Evolutionary conservation across 148 eudicot species (phyloP).

Genomic region (Simmondsia chinensis): DNA sequence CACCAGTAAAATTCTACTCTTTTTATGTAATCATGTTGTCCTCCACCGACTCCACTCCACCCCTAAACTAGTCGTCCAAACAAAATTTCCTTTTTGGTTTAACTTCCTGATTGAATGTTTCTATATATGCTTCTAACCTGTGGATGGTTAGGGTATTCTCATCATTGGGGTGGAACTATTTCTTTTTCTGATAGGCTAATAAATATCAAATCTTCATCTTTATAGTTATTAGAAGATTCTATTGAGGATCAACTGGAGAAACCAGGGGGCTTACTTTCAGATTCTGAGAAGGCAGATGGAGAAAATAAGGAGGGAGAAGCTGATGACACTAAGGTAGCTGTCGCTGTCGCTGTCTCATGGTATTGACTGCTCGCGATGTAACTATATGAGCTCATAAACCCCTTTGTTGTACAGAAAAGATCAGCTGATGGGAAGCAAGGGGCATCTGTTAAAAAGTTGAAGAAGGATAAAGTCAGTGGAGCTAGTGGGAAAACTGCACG

Average conservation of each 20-base stretch:
- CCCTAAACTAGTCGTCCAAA: no score
- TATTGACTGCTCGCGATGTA: background rate
- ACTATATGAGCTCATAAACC: background rate
- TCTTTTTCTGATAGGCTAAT: background rate
- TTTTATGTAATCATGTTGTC: no score
- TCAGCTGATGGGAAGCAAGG: conserved; percentile 86
- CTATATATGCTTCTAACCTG: no score
- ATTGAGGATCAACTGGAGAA: conserved; percentile 86
- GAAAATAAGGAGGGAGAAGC: conserved; percentile 77
- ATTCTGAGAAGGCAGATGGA: conserved; percentile 74
- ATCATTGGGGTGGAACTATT: no score
- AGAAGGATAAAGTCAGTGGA: conserved; percentile 74
- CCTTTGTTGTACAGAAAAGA: conserved; percentile 63
- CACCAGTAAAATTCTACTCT: no score
- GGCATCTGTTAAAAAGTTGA: conserved; percentile 60
- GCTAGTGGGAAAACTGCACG: conserved; percentile 60
- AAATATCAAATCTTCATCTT: background rate
- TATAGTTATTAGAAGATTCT: conserved; percentile 85
- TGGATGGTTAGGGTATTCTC: no score
- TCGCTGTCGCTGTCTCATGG: conserved; percentile 9
- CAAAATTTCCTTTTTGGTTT: no score
- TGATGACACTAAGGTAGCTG: conserved; percentile 72
- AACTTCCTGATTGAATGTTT: no score
- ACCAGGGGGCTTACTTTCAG: conserved; percentile 51
- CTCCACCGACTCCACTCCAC: no score